A percentile compares a stretch with the other conserved stretches of the same genome.
Conservation (phyloP, 1,284 basidiomycete genomes). For the Cutaneotrichosporon sp. region DNA sequence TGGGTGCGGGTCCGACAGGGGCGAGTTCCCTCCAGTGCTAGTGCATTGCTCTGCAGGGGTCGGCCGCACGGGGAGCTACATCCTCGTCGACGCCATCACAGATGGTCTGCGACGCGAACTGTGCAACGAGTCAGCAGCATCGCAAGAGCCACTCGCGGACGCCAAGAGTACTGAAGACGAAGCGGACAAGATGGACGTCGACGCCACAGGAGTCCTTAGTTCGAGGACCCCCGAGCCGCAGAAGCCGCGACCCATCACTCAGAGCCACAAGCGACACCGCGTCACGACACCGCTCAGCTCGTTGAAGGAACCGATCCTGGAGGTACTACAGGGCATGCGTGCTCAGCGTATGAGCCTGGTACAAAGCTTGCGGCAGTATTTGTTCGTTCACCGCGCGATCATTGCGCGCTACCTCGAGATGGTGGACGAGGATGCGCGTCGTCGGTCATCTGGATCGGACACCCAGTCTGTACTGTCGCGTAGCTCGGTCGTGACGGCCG, state of each 20-base stretch:
- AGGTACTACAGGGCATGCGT: constrained; percentile 81
- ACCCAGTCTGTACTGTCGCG: background rate
- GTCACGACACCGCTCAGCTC: constrained; percentile 61
- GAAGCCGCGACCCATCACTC: constrained; percentile 25
- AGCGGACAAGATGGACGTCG: constrained; percentile 5
- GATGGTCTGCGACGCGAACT: constrained; percentile 69
- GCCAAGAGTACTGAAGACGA: background rate
- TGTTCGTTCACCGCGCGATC: constrained; percentile 82
- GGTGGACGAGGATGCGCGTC: constrained; percentile 62
- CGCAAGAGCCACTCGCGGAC: background rate
- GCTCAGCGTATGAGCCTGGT: constrained; percentile 89
- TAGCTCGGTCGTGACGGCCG: constrained; percentile 6
- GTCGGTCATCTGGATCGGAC: background rate
- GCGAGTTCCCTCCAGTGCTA: constrained; percentile 48
- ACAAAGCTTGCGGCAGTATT: constrained; percentile 82
- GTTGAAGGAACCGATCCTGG: constrained; percentile 69
- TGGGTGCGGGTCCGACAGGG: constrained; percentile 25
- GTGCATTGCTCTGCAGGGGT: constrained; percentile 74
- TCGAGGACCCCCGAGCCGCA: background rate
- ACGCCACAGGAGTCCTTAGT: background rate
- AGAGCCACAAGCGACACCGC: constrained; percentile 42
- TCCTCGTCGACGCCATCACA: constrained; percentile 79
- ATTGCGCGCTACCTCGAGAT: constrained; percentile 76
- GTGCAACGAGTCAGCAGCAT: background rate
- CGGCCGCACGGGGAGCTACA: constrained; percentile 86